These are phyloP conservation scores for Metarhizium anisopliae DNA, from an alignment of 2,329 filamentous ascomycete species.

Conservation along the genomic window DNA sequence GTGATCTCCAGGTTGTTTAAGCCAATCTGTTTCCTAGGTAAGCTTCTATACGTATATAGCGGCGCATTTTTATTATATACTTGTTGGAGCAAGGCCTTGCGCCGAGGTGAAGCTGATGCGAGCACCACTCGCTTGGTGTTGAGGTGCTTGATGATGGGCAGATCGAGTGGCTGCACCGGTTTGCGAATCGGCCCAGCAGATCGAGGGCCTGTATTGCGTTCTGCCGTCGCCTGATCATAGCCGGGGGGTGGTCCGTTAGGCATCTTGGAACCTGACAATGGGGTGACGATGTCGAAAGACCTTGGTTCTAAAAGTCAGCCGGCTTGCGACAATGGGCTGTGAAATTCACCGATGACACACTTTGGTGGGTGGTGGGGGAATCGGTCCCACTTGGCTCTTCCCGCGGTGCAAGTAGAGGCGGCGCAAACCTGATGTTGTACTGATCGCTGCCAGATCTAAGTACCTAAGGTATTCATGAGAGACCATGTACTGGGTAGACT, in stretches of 20 bases:
- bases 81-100: slow-evolving; percentile 71
- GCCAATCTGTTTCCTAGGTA: slow-evolving; percentile 49
- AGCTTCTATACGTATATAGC: slow-evolving; percentile 3
- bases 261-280: slow-evolving; percentile 20
- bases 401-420: too few relatives aligned
- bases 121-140: slow-evolving; percentile 76
- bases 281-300: neutral
- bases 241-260: slow-evolving; percentile 35
- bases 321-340: neutral
- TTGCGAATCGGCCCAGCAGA: slow-evolving; percentile 29
- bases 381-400: neutral
- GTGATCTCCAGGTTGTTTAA: slow-evolving; percentile 74
- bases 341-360: too few relatives aligned
- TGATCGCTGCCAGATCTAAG: too few relatives aligned
- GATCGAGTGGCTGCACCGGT: slow-evolving; percentile 58
- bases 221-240: slow-evolving; percentile 32
- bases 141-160: slow-evolving; percentile 71
- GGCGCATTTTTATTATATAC: slow-evolving; percentile 25
- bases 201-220: slow-evolving; percentile 22
- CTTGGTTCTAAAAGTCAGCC: neutral
- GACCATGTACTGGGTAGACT: too few relatives aligned
- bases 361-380: neutral
- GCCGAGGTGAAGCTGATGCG: slow-evolving; percentile 79
- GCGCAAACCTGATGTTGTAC: too few relatives aligned
- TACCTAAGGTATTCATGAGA: too few relatives aligned